Conservation (phyloP, 2,329 filamentous ascomycete species). For the Rhexocercosporidium sp. region DNA sequence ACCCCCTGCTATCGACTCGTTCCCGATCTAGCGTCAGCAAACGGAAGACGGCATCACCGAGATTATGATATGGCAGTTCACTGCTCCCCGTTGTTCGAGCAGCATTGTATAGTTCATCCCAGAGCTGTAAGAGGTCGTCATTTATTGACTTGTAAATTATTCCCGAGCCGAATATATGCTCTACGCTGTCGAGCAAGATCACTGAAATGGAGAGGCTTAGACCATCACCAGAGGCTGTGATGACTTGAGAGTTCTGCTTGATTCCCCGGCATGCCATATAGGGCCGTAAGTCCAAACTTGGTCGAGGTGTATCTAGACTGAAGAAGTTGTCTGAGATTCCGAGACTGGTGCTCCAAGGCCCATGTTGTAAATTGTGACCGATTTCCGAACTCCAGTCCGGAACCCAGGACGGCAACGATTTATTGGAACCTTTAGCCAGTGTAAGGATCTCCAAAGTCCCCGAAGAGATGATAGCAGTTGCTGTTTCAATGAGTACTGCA, state of each 20-base stretch:
- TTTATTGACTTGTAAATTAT: background rate
- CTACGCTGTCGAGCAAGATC: background rate
- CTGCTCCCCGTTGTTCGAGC: no score
- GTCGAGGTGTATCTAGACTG: background rate
- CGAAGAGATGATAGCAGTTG: background rate
- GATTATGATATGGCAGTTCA: background rate
- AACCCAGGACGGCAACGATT: slow-evolving; percentile 4
- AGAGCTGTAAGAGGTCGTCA: background rate
- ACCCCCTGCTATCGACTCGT: background rate
- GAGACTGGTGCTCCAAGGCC: background rate
- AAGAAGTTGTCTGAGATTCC: background rate
- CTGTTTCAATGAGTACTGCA: background rate
- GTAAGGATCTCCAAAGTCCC: background rate
- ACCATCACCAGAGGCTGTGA: background rate
- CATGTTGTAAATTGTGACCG: background rate
- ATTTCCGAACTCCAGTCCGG: slow-evolving; percentile 3
- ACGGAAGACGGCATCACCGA: background rate
- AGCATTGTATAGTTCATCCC: background rate
- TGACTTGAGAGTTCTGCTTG: background rate
- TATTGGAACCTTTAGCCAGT: background rate
- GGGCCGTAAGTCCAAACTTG: background rate
- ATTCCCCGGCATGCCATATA: background rate
- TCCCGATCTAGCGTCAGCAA: background rate
- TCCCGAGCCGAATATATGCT: background rate
- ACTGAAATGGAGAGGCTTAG: background rate